These are phyloP conservation scores for Cytospora mali DNA, from an alignment of 2,329 filamentous ascomycete genomes.

Conservation along the genomic window DNA sequence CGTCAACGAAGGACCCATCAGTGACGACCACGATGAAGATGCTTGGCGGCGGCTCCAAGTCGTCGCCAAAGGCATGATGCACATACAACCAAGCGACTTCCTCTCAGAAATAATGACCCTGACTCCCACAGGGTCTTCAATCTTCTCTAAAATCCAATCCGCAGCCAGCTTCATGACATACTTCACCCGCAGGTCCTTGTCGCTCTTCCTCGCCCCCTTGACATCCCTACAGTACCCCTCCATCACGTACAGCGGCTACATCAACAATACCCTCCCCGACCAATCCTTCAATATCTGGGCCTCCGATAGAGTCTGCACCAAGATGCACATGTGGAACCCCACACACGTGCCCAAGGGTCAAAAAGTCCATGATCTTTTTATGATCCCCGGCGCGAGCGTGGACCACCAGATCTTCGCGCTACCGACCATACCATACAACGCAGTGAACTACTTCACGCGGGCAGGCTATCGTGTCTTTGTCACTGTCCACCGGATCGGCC, in stretches of 20 bases:
- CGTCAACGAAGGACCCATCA: conserved; percentile 28
- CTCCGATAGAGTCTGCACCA: conserved; percentile 54
- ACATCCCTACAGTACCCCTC: conserved; percentile 58
- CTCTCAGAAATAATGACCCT: conserved; percentile 57
- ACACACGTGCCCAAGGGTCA: conserved; percentile 39
- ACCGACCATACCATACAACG: conserved; percentile 64
- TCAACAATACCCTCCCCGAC: conserved; percentile 53
- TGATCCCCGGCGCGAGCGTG: conserved; percentile 65
- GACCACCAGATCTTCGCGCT: conserved; percentile 65
- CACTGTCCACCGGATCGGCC: conserved; percentile 60
- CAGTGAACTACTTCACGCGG: conserved; percentile 63
- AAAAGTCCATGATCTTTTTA: conserved; percentile 54
- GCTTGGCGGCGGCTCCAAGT: conserved; percentile 46
- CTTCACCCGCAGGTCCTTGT: conserved; percentile 57
- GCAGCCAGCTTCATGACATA: conserved; percentile 56
- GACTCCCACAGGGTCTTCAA: conserved; percentile 50
- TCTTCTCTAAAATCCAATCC: conserved; percentile 48
- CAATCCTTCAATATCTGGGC: conserved; percentile 50
- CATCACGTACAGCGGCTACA: conserved; percentile 50
- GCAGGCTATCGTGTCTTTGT: conserved; percentile 64
- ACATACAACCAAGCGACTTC: conserved; percentile 57
- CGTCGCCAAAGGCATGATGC: conserved; percentile 62
- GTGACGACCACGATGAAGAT: conserved; percentile 39
- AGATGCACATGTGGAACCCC: conserved; percentile 61
- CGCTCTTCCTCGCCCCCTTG: conserved; percentile 57